Conservation (phyloP, 192 early-diverging fungal species). For the Coemansia sp. region DNA sequence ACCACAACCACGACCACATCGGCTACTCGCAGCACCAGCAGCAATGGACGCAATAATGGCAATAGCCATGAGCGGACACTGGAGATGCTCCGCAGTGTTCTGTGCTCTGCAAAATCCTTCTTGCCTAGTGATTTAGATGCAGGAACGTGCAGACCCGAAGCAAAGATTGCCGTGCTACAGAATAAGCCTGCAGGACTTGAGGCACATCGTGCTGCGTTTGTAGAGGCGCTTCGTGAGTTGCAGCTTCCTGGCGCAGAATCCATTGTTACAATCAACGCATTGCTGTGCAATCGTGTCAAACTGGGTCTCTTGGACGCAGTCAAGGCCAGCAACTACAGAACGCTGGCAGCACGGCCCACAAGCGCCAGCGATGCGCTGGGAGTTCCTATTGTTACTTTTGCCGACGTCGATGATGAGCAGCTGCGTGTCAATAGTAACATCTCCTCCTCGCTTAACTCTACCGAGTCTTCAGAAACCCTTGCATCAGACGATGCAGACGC, state of each 20-base stretch:
- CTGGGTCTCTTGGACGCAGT: conserved; percentile 29
- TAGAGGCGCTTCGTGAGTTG: conserved; percentile 27
- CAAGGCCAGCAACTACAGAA: conserved; percentile 19
- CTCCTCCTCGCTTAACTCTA: conserved; percentile 39
- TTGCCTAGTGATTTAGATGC: conserved; percentile 1
- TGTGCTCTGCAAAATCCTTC: background rate
- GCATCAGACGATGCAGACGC: background rate
- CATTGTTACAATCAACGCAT: conserved; percentile 24
- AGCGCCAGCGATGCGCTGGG: background rate
- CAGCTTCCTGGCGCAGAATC: conserved; percentile 42
- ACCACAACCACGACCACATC: background rate
- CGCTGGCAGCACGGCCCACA: background rate
- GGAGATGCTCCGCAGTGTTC: conserved; percentile 37
- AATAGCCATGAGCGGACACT: conserved; percentile 29
- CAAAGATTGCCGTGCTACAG: background rate
- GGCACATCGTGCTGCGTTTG: conserved; percentile 15
- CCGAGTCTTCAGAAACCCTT: conserved; percentile 28
- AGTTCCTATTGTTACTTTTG: conserved; percentile 1
- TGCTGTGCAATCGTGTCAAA: conserved; percentile 40
- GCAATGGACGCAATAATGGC: conserved; percentile 11
- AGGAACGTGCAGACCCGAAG: background rate
- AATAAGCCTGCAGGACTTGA: background rate
- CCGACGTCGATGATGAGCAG: background rate
- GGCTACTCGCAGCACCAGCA: background rate
- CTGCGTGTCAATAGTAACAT: conserved; percentile 11